These are phyloP conservation scores for Rhamnella rubrinervis DNA, from an alignment of 331 rosid genomes.

Conservation along the genomic window DNA sequence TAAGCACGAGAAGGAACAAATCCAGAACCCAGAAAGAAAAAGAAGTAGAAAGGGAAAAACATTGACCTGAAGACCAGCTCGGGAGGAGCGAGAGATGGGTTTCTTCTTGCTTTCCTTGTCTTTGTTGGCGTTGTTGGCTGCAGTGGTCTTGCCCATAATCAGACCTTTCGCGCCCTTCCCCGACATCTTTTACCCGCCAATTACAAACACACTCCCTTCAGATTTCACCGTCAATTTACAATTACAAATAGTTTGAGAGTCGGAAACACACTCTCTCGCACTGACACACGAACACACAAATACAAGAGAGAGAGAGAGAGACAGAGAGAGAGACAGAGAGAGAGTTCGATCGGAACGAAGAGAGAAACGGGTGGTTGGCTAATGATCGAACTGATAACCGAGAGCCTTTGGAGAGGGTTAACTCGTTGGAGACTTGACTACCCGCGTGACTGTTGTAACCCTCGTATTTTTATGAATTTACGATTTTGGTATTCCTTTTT, in stretches of 20 bases:
- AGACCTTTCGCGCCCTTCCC: slow-evolving; percentile 84
- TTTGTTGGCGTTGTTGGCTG: slow-evolving; percentile 46
- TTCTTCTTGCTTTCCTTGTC: slow-evolving; percentile 70
- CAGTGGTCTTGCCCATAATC: slow-evolving; percentile 55
- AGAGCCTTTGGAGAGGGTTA: not conserved
- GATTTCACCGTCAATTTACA: not conserved
- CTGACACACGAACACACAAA: not conserved
- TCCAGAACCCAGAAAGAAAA: slow-evolving; percentile 8
- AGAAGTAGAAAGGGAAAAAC: not conserved
- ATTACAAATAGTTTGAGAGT: not conserved
- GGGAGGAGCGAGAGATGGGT: slow-evolving; percentile 77
- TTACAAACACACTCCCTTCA: not conserved
- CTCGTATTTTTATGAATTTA: not conserved
- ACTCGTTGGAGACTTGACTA: not conserved
- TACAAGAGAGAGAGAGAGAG: not conserved
- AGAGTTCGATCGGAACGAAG: not conserved
- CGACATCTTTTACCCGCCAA: slow-evolving; percentile 58
- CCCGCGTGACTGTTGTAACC: slow-evolving; percentile 16
- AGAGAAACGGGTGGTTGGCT: not conserved
- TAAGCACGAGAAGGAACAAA: not conserved
- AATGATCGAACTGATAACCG: not conserved
- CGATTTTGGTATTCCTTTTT: not conserved
- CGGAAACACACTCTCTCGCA: not conserved
- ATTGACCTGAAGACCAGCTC: slow-evolving; percentile 76
- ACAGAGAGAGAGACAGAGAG: not conserved